Evolutionary conservation across 1,284 basidiomycete species (phyloP).

Genomic region (Ustilago loliicola): DNA sequence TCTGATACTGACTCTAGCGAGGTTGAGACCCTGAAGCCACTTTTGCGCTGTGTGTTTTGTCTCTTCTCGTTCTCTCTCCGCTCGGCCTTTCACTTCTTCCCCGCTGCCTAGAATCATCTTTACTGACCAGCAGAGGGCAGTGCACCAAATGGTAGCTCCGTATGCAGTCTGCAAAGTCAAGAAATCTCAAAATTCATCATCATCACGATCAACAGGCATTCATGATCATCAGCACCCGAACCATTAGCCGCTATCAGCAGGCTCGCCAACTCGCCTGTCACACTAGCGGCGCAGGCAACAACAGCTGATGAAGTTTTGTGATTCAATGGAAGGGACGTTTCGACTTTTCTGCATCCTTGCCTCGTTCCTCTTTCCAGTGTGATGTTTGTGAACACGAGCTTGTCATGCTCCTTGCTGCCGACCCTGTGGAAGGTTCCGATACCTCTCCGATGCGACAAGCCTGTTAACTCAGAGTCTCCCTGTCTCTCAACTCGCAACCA

Average conservation of each 20-base stretch:
- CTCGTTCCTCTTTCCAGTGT: neutral
- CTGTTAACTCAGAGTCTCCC: constrained; percentile 23
- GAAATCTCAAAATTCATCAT: neutral
- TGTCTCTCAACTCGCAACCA: neutral
- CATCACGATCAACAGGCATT: neutral
- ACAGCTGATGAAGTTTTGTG: constrained; percentile 7
- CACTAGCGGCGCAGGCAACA: neutral
- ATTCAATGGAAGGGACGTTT: constrained; percentile 1
- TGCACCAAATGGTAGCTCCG: no score
- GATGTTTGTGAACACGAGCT: neutral
- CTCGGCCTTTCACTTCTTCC: neutral
- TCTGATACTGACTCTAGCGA: constrained; percentile 8
- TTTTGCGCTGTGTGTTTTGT: neutral
- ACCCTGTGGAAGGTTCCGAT: constrained; percentile 19
- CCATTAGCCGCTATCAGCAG: neutral
- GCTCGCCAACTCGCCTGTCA: neutral
- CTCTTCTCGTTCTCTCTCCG: neutral
- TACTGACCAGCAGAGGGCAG: no score
- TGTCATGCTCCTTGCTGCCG: constrained; percentile 1
- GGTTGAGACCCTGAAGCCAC: constrained; percentile 10
- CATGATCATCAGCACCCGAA: neutral
- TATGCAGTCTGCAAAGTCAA: neutral
- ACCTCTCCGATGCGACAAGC: constrained; percentile 20
- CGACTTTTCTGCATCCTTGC: neutral
- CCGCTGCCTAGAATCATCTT: neutral